A percentile compares a stretch with the other conserved stretches of the same genome.
These are phyloP conservation scores for Ilex paraguariensis DNA, from an alignment of 305 asterid species.

Conservation along the genomic window DNA sequence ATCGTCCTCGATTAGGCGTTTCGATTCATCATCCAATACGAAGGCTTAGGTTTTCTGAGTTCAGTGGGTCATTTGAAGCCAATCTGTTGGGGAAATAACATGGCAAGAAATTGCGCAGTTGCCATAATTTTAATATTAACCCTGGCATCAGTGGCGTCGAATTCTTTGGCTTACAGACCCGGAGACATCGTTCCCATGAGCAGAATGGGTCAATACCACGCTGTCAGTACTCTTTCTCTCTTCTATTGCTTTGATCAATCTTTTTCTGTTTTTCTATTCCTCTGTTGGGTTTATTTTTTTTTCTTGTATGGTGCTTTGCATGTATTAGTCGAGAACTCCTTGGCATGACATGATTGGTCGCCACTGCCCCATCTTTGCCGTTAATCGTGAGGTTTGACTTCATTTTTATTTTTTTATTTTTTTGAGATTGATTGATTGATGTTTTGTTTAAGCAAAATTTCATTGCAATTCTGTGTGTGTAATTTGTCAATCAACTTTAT, in stretches of 20 bases:
- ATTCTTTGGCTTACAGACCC: constrained; percentile 66
- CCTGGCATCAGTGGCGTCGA: constrained; percentile 31
- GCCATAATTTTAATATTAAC: constrained; percentile 27
- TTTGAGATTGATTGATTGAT: constrained; percentile 10
- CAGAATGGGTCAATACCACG: constrained; percentile 91
- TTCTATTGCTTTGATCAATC: not conserved
- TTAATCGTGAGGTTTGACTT: constrained; percentile 71
- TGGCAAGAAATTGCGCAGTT: constrained; percentile 34
- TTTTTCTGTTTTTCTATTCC: not conserved
- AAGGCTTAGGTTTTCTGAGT: too few relatives aligned
- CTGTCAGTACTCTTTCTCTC: constrained; percentile 33
- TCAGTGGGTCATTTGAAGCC: too few relatives aligned
- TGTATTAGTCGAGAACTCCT: constrained; percentile 69
- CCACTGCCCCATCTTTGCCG: constrained; percentile 91
- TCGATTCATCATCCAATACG: too few relatives aligned
- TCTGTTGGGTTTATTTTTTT: not conserved
- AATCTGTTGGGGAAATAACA: not conserved
- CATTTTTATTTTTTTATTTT: not conserved
- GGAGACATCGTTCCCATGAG: constrained; percentile 92
- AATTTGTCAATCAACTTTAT: not conserved
- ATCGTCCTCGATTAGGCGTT: too few relatives aligned
- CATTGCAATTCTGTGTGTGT: constrained; percentile 1
- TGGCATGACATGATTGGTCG: constrained; percentile 98
- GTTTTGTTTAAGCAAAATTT: constrained; percentile 5
- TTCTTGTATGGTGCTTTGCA: not conserved